Evolutionary conservation across 2,329 filamentous ascomycete species (phyloP).

Genomic region (Pleurostoma richardsiae): DNA sequence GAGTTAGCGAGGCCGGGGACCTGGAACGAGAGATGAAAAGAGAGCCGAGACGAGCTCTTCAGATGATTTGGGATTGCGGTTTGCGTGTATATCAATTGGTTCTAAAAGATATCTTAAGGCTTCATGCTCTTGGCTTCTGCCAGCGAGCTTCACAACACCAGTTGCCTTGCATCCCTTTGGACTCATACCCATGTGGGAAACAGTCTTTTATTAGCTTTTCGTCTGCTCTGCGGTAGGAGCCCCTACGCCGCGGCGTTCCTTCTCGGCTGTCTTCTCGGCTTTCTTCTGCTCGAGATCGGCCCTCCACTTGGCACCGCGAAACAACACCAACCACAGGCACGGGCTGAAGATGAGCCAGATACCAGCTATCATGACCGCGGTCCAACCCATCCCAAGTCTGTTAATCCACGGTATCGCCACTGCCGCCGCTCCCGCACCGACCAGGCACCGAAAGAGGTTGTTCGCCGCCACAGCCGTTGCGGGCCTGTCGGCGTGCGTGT

Average conservation of each 20-base stretch:
- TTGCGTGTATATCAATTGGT: too few relatives aligned
- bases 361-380: slow-evolving; percentile 14
- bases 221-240: too few relatives aligned
- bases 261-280: slow-evolving; percentile 7
- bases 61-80: too few relatives aligned
- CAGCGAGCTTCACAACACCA: too few relatives aligned
- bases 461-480: slow-evolving; percentile 16
- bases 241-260: background rate
- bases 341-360: slow-evolving; percentile 15
- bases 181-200: too few relatives aligned
- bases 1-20: too few relatives aligned
- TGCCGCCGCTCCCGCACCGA: slow-evolving; percentile 18
- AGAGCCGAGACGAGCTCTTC: too few relatives aligned
- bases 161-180: too few relatives aligned
- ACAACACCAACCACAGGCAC: slow-evolving; percentile 17
- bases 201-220: too few relatives aligned
- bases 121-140: too few relatives aligned
- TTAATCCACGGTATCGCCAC: slow-evolving; percentile 16
- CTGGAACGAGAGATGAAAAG: too few relatives aligned
- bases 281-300: slow-evolving; percentile 1
- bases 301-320: slow-evolving; percentile 16
- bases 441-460: slow-evolving; percentile 15
- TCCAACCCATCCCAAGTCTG: slow-evolving; percentile 16
- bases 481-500: slow-evolving; percentile 11
- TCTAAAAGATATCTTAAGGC: too few relatives aligned